phyloP scores from a whole-genome alignment of 345 rosid genomes.

The Ailanthus altissimus region DNA sequence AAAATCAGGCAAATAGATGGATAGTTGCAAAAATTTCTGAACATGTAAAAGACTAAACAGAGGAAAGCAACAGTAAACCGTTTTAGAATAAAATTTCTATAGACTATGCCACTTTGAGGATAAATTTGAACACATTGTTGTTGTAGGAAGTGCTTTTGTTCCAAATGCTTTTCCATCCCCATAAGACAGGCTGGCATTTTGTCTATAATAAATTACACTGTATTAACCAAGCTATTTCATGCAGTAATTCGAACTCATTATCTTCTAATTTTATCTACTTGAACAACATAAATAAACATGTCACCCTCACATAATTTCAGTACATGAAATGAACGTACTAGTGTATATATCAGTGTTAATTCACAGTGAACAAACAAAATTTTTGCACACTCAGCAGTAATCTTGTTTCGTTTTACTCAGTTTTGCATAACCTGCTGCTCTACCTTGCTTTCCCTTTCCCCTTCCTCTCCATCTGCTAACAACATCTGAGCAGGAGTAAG shows the following conservation, averaged over 20 bases:
- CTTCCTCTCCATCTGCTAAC: conserved; percentile 16
- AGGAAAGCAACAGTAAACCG: too few relatives aligned
- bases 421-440: conserved; percentile 23
- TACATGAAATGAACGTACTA: not conserved
- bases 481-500: conserved; percentile 10
- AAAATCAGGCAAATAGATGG: not conserved
- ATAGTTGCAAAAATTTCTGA: too few relatives aligned
- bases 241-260: too few relatives aligned
- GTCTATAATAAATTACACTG: too few relatives aligned
- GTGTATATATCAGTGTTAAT: not conserved
- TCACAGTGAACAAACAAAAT: not conserved
- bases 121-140: too few relatives aligned
- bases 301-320: not conserved
- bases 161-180: too few relatives aligned
- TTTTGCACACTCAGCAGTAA: not conserved
- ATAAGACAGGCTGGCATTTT: too few relatives aligned
- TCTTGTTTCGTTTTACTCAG: not conserved
- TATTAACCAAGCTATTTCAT: too few relatives aligned
- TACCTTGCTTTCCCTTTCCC: conserved; percentile 20
- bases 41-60: too few relatives aligned
- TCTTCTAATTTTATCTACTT: not conserved
- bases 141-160: too few relatives aligned
- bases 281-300: not conserved
- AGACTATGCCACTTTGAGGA: too few relatives aligned
- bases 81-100: too few relatives aligned